Base-by-base conservation (phyloP, 768 basidiomycete species). In the Chalciporus pseudorubinellus region DNA sequence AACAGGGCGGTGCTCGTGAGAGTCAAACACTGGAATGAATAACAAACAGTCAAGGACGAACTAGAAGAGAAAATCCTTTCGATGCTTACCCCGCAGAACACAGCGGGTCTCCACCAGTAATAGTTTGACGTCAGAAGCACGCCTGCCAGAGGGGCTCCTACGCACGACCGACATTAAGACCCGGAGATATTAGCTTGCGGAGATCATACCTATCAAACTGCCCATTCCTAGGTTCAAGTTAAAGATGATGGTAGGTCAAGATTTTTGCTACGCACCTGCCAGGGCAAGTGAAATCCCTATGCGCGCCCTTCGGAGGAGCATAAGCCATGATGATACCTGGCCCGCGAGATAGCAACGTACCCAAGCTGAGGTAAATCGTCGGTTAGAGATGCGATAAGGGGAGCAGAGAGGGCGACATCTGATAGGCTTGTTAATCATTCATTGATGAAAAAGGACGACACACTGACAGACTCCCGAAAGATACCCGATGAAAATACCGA, bases 131-230 rank as follows among this genome's bases (percentile, higher is more conserved):
- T 74, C 3, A 85, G 67, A n/a, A 84, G 67, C 6, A 77, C 76
- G 1, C 83, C 83, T 39, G 76, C 75, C 19, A 83, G 74, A 9
- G 83, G 83, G 0, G 79, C 76, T 13, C 82, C 82, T 75, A 44
- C 18, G 19, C 20, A 48, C 39, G 20, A 61, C 59, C 18, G 64
- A 59, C 21, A 69, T 50, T 10, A 62, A 61, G 65, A 9, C 16
- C 40, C 28, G 33, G 44, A 11, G 26, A 40, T 21, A 31, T n/a
- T 26, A 11, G 8, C 6, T 41, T 19, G 29, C 12, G 24, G 34
- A 31, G 18, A n/a, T 48, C 53, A 45, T 56, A 56, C 53, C 56
- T 51, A 66, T 55, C 41, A 62, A 56, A 46, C 58, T 59, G 50
- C 57, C 70, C 18, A 58, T 44, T 9, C 63, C 68, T 72, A 16